Percentiles rank a stretch among this genome's conserved stretches.
These are phyloP conservation scores for Helicostylum pulchrum DNA, from an alignment of 192 early-diverging fungal genomes.

Conservation along the genomic window DNA sequence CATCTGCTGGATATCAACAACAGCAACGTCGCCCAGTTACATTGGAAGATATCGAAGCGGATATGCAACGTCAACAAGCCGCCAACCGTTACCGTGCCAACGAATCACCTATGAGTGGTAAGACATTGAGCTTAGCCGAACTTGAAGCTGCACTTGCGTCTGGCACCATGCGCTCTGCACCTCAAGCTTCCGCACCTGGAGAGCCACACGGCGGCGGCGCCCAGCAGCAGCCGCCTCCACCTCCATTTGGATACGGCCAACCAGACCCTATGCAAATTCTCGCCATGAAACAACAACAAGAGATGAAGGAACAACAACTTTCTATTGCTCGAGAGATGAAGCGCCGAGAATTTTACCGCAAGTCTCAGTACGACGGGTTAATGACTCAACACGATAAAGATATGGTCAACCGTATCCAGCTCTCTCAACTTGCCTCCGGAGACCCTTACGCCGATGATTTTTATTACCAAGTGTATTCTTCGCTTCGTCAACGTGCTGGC, in stretches of 20 bases:
- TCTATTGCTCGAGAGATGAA: conserved; percentile 36
- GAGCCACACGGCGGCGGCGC: conserved; percentile 18
- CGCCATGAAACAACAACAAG: conserved; percentile 31
- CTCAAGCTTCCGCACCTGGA: conserved; percentile 2
- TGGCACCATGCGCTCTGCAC: background rate
- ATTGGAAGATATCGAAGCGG: conserved; percentile 57
- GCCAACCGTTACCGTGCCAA: conserved; percentile 22
- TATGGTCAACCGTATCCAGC: conserved; percentile 88
- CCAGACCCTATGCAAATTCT: conserved; percentile 25
- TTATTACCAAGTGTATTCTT: conserved; percentile 90
- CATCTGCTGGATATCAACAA: conserved; percentile 12
- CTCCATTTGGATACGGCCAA: conserved; percentile 19
- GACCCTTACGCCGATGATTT: conserved; percentile 94
- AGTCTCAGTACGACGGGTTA: conserved; percentile 77
- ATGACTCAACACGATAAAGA: conserved; percentile 97
- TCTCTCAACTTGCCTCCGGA: conserved; percentile 89
- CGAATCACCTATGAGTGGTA: conserved; percentile 24
- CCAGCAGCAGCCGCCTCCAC: no score
- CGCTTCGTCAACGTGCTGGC: conserved; percentile 57
- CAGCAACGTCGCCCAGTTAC: conserved; percentile 13
- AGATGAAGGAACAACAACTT: conserved; percentile 28
- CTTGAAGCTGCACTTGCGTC: conserved; percentile 59
- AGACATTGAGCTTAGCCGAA: conserved; percentile 66
- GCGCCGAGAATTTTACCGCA: conserved; percentile 33
- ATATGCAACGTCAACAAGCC: conserved; percentile 44